A percentile compares a stretch with the other conserved stretches of the same genome.
phyloP scores from a whole-genome alignment of 2,329 filamentous ascomycete species.

The Zymoseptoria passerinii region DNA sequence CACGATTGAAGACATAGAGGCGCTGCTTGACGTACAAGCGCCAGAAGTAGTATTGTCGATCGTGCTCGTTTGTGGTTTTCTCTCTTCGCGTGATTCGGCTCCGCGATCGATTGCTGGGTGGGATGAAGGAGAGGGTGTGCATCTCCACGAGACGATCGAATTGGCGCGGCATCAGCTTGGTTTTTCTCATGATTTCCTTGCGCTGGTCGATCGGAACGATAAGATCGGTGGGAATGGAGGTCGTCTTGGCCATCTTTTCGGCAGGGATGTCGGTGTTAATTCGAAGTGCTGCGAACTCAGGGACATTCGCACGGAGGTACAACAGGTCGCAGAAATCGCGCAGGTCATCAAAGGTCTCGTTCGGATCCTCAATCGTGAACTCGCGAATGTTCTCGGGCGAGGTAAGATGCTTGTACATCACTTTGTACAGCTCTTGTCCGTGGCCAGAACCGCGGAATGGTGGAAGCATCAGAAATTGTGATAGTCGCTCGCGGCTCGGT shows the following conservation, averaged over 20 bases:
- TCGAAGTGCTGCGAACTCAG: constrained; percentile 26
- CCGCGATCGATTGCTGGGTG: constrained; percentile 39
- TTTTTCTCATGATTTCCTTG: constrained; percentile 49
- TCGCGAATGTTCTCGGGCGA: constrained; percentile 61
- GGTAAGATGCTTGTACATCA: constrained; percentile 64
- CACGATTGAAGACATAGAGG: constrained; percentile 66
- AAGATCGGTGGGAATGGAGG: constrained; percentile 47
- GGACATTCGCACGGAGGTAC: constrained; percentile 47
- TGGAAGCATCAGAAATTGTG: constrained; percentile 86
- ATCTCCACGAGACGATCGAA: constrained; percentile 69
- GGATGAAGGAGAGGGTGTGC: constrained; percentile 56
- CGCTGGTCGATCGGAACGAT: constrained; percentile 49
- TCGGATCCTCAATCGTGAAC: constrained; percentile 90
- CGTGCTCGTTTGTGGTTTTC: constrained; percentile 47
- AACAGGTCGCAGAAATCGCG: constrained; percentile 66
- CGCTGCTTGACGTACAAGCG: constrained; percentile 67
- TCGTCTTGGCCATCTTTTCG: constrained; percentile 40
- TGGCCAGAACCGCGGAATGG: constrained; percentile 76
- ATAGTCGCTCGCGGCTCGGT: constrained; percentile 73
- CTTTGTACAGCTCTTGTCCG: constrained; percentile 70
- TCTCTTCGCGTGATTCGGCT: constrained; percentile 37
- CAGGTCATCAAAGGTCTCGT: constrained; percentile 72
- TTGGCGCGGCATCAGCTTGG: constrained; percentile 70
- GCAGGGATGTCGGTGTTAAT: constrained; percentile 49
- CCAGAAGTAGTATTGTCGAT: constrained; percentile 62